These are phyloP conservation scores for Boletus sp. DNA, from an alignment of 768 basidiomycete genomes.

Conservation along the genomic window DNA sequence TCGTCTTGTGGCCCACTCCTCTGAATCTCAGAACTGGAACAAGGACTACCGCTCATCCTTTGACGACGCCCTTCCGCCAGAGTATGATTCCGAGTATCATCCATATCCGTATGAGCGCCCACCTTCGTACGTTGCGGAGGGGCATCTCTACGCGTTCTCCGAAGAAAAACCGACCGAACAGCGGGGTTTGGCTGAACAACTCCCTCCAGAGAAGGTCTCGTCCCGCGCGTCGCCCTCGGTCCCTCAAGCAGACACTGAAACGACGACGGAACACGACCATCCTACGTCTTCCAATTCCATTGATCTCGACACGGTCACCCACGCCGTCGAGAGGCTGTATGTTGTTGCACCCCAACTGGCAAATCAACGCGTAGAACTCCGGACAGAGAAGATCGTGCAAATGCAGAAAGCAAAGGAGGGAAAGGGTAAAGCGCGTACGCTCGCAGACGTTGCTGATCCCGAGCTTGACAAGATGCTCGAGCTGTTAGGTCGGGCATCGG, in stretches of 20 bases:
- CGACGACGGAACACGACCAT: not conserved
- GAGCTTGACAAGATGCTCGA: constrained; percentile 74
- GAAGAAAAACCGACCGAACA: constrained; percentile 10
- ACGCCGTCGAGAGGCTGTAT: constrained; percentile 89
- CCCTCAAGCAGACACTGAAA: not conserved
- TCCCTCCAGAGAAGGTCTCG: constrained; percentile 22
- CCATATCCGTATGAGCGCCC: constrained; percentile 20
- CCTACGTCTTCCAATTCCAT: constrained; percentile 41
- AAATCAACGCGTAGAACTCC: constrained; percentile 91
- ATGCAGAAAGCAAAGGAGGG: constrained; percentile 67
- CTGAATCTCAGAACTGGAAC: constrained; percentile 34
- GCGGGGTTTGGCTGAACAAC: constrained; percentile 9
- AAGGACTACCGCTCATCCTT: constrained; percentile 4
- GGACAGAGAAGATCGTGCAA: constrained; percentile 62
- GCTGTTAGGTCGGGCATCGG: constrained; percentile 66
- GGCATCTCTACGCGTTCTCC: not conserved
- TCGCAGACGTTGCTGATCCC: constrained; percentile 26
- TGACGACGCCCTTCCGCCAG: constrained; percentile 45
- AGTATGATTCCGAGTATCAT: constrained; percentile 42
- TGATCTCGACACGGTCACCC: constrained; percentile 81
- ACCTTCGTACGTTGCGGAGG: constrained; percentile 21
- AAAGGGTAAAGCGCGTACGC: constrained; percentile 46
- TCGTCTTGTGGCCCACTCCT: not conserved
- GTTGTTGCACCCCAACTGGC: constrained; percentile 82
- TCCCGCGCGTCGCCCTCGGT: not conserved